phyloP scores from a whole-genome alignment of 2,329 filamentous ascomycete species.

The Iodosphaeria phyllophila region DNA sequence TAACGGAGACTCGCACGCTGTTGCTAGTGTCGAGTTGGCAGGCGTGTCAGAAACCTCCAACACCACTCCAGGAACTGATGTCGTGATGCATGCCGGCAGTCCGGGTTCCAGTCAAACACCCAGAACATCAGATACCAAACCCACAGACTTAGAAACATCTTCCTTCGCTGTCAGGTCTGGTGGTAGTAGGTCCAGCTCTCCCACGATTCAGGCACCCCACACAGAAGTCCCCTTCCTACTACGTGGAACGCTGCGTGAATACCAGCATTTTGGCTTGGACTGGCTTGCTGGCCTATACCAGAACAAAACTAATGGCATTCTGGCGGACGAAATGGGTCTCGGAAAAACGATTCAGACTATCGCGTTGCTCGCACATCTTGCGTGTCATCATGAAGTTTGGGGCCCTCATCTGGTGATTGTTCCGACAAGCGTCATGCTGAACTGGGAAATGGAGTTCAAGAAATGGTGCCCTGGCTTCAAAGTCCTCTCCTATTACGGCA shows the following conservation, averaged over 20 bases:
- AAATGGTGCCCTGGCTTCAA: constrained; percentile 98
- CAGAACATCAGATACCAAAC: constrained; percentile 29
- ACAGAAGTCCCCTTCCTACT: constrained; percentile 68
- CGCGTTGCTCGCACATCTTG: constrained; percentile 77
- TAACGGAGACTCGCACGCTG: constrained; percentile 1
- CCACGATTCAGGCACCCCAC: constrained; percentile 25
- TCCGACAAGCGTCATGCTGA: constrained; percentile 94
- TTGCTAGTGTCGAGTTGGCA: constrained; percentile 11
- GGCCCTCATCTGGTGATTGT: constrained; percentile 92
- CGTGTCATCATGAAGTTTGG: constrained; percentile 81
- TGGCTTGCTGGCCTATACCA: constrained; percentile 90
- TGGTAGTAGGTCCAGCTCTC: constrained; percentile 16
- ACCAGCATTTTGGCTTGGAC: constrained; percentile 91
- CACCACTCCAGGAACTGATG: constrained; percentile 22
- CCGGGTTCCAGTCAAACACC: constrained; percentile 27
- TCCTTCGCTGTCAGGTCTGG: constrained; percentile 18
- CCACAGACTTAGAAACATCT: constrained; percentile 26
- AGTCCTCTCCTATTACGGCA: constrained; percentile 91
- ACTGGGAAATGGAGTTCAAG: constrained; percentile 99
- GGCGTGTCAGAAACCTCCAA: constrained; percentile 11
- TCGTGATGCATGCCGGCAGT: constrained; percentile 22
- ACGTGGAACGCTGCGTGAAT: constrained; percentile 78
- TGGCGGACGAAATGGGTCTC: constrained; percentile 96
- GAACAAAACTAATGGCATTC: constrained; percentile 84
- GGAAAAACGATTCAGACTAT: constrained; percentile 99